Percentiles rank a stretch among this genome's conserved stretches.
These are phyloP conservation scores for Trichophyton schoenleinii DNA, from an alignment of 2,329 filamentous ascomycete genomes.

Conservation along the genomic window DNA sequence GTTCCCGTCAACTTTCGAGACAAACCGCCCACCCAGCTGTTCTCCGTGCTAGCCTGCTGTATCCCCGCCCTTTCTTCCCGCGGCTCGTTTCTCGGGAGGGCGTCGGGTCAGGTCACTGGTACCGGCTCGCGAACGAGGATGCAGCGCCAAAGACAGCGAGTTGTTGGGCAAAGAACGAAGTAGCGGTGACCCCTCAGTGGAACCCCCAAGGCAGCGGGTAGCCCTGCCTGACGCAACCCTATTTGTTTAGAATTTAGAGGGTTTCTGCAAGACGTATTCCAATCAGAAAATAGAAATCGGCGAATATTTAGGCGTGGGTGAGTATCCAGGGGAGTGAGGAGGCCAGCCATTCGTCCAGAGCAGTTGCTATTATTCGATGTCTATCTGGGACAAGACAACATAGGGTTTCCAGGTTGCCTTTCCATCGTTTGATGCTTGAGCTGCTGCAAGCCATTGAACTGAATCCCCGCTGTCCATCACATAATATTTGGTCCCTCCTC, in stretches of 20 bases:
- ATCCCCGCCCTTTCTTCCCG: not conserved
- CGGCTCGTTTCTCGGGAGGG: not conserved
- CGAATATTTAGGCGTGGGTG: constrained; percentile 1
- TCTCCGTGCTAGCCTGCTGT: not conserved
- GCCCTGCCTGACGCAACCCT: constrained; percentile 13
- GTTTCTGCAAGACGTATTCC: constrained; percentile 5
- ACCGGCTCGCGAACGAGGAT: constrained; percentile 4
- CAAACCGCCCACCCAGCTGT: too few relatives aligned
- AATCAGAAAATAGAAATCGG: constrained; percentile 10
- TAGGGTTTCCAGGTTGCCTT: not conserved
- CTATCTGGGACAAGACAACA: too few relatives aligned
- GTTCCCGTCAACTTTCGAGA: not conserved
- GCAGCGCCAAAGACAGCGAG: constrained; percentile 3
- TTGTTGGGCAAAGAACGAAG: constrained; percentile 11
- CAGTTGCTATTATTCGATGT: not conserved
- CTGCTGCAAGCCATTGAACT: constrained; percentile 5
- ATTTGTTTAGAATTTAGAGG: constrained; percentile 7
- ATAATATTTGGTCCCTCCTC: constrained; percentile 6
- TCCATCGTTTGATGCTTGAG: not conserved
- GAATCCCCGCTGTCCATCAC: constrained; percentile 8
- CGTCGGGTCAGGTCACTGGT: constrained; percentile 7
- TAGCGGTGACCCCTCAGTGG: constrained; percentile 16
- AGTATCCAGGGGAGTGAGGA: not conserved
- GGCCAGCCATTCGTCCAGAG: constrained; percentile 9
- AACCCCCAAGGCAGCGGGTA: constrained; percentile 11